Conservation (phyloP, 345 rosid genomes). For the Eucalyptus polyanthemos region DNA sequence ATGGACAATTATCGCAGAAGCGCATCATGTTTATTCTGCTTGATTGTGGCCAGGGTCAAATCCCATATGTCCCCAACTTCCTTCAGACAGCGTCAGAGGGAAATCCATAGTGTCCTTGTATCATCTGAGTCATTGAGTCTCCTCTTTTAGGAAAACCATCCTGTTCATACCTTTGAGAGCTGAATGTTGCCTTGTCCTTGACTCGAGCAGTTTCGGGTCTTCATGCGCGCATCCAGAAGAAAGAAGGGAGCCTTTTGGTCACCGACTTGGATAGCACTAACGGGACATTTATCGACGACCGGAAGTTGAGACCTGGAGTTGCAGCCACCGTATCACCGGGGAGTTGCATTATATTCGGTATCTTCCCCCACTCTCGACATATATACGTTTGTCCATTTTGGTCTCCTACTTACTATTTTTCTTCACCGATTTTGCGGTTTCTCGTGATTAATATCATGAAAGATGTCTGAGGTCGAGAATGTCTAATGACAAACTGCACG, state of each 20-base stretch:
- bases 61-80: background rate
- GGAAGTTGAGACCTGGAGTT: conserved; percentile 60
- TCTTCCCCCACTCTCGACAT: background rate
- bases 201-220: conserved; percentile 53
- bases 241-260: conserved; percentile 44
- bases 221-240: conserved; percentile 72
- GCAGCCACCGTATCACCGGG: conserved; percentile 39
- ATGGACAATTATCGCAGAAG: background rate
- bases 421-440: background rate
- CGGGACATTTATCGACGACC: conserved; percentile 67
- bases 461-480: background rate
- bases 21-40: background rate
- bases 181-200: background rate
- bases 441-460: background rate
- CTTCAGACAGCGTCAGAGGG: background rate
- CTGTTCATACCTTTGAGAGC: background rate
- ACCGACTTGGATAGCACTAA: conserved; percentile 84
- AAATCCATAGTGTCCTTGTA: background rate
- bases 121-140: background rate
- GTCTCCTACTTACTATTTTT: background rate
- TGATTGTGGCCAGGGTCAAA: background rate
- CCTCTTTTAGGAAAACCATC: background rate
- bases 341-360: conserved; percentile 62
- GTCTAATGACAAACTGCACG: background rate
- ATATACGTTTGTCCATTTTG: background rate